Evolutionary conservation across 345 rosid species (phyloP).

Genomic region (Syzygium grande): DNA sequence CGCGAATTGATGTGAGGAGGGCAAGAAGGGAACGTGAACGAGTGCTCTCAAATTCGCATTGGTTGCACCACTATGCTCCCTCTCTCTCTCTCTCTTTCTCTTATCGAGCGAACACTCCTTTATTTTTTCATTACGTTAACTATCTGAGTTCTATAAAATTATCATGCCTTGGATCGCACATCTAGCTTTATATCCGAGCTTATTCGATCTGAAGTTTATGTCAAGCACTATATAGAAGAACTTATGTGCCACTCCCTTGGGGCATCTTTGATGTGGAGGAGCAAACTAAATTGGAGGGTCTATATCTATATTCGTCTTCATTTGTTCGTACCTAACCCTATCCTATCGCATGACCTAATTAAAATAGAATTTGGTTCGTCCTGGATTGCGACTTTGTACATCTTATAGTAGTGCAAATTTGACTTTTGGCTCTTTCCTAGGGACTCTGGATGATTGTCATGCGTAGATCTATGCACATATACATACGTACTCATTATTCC

Average conservation of each 20-base stretch:
- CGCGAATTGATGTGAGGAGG: rapidly evolving
- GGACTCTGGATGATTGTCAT: background rate
- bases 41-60: background rate
- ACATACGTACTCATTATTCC: background rate
- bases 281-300: background rate
- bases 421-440: background rate
- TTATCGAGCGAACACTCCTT: background rate
- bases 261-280: background rate
- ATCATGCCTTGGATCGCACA: background rate
- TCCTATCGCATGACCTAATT: background rate
- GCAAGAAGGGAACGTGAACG: background rate
- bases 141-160: background rate
- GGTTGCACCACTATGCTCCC: background rate
- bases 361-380: background rate
- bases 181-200: background rate
- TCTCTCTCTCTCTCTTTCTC: background rate
- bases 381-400: background rate
- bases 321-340: background rate
- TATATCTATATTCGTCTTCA: background rate
- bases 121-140: background rate
- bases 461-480: background rate
- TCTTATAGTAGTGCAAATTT: background rate
- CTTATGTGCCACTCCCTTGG: background rate
- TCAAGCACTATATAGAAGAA: background rate
- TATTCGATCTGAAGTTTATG: background rate